Base-by-base conservation (phyloP, 306 rosid genomes). In the Cercis canadensis region DNA sequence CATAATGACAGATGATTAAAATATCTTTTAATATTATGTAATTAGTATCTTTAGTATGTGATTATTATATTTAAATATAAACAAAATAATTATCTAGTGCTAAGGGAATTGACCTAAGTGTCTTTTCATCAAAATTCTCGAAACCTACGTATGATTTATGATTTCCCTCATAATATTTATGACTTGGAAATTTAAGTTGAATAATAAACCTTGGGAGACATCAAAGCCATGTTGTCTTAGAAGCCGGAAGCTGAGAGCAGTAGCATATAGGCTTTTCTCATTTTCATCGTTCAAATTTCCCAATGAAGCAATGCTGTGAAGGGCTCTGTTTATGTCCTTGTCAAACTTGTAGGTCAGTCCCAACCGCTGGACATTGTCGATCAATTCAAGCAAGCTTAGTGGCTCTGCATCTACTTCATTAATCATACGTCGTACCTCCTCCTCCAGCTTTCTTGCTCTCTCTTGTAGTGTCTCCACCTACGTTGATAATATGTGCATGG, bases 221-320 rank as follows among this genome's bases (percentile, higher is more conserved):
- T 70, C 19, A 65, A 57, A 58, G 14, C 77, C 85, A 15, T 81
- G 71, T 40, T 84, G 77, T 70, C 82, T 55, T 12, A 84, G 86
- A 13, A 81, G 75, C 47, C 86, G 65, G 61, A 82, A 82, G 45
- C 39, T 21, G 40, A 82, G 80, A 63, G 80, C 71, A 52, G 75
- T 51, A n/a, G 74, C 55, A 40, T 74, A 79, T 21, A 84, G 63
- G 13, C 43, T 33, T 19, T 24, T 44, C 3, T 19, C 8, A 11
- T 34, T 14, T 2, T 40, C 15, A 8, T 41, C 12, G 10, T 73
- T 24, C 56, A 24, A 13, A 13, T 45, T 15, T 10, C 40, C 14
- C 33, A 29, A 14, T 0, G 45, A 39, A 56, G 4, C 55, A 39
- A 58, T 32, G 5, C 60, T 62, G 5, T 44, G 2, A 7, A 83